Conservation (phyloP, 2,329 filamentous ascomycete genomes). For the Pseudomassariella vexata region DNA sequence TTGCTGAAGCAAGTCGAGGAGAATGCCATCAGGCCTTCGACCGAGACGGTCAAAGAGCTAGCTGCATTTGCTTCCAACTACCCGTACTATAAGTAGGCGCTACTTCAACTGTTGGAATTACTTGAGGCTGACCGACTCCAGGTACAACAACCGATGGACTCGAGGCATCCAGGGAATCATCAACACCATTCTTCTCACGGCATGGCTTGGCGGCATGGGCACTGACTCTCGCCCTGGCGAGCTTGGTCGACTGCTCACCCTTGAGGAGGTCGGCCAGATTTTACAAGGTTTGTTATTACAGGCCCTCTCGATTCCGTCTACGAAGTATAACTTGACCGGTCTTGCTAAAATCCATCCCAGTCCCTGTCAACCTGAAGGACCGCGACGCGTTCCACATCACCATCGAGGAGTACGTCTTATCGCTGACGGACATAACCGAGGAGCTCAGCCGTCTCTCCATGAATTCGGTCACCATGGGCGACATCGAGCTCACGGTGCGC, state of each 20-base stretch:
- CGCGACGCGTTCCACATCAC: slow-evolving; percentile 89
- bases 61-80: slow-evolving; percentile 71
- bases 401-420: slow-evolving; percentile 93
- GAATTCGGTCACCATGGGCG: slow-evolving; percentile 88
- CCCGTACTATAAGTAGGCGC: slow-evolving; percentile 84
- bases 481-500: slow-evolving; percentile 77
- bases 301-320: neutral
- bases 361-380: slow-evolving; percentile 87
- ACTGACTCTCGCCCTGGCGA: slow-evolving; percentile 46
- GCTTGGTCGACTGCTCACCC: slow-evolving; percentile 67
- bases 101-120: neutral
- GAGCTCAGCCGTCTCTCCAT: slow-evolving; percentile 87
- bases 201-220: slow-evolving; percentile 74
- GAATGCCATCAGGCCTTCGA: slow-evolving; percentile 65
- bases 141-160: slow-evolving; percentile 80
- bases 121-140: slow-evolving; percentile 19
- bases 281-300: slow-evolving; percentile 55
- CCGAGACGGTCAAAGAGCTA: slow-evolving; percentile 65
- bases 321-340: slow-evolving; percentile 1
- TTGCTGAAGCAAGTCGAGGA: slow-evolving; percentile 65
- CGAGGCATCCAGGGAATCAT: slow-evolving; percentile 77
- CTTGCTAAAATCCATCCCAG: slow-evolving; percentile 36
- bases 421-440: slow-evolving; percentile 80
- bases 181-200: slow-evolving; percentile 50
- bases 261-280: slow-evolving; percentile 78